Evolutionary conservation across 2,329 filamentous ascomycete genomes (phyloP).

Genomic region (Albophoma yamanashiensis): DNA sequence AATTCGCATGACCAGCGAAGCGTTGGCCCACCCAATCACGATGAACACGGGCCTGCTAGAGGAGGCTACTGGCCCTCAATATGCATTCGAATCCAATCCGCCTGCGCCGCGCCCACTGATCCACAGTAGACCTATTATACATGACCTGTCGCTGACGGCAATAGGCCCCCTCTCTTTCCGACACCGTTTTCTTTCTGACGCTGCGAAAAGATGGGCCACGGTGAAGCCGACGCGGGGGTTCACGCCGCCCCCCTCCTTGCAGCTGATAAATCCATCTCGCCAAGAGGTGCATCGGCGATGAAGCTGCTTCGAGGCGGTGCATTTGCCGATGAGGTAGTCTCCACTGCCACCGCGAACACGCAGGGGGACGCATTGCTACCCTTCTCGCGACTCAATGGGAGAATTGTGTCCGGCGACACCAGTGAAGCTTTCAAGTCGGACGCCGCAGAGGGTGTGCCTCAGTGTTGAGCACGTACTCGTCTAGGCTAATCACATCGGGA

Average conservation of each 20-base stretch:
- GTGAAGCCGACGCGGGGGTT: not conserved
- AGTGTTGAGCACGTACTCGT: slow-evolving; percentile 54
- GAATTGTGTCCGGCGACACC: not conserved
- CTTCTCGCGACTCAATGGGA: not conserved
- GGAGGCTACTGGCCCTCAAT: not conserved
- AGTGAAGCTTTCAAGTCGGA: not conserved
- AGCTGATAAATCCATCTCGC: not conserved
- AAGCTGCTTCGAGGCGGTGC: not conserved
- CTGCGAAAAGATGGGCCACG: not conserved
- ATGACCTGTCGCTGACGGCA: not conserved
- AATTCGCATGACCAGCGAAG: not conserved
- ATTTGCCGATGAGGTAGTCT: not conserved
- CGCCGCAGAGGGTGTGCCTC: slow-evolving; percentile 21
- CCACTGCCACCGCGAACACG: not conserved
- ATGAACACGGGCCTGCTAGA: not conserved
- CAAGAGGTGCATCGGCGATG: not conserved
- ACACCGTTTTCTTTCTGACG: not conserved
- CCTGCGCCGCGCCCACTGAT: not conserved
- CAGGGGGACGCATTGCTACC: too few relatives aligned
- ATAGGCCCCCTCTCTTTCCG: not conserved
- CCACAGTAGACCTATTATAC: not conserved
- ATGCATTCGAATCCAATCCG: not conserved
- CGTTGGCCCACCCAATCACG: not conserved
- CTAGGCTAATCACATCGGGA: slow-evolving; percentile 51
- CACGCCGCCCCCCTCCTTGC: not conserved